Conservation (phyloP, 164 flowering plant genomes). For the Aristolochia contorta region DNA sequence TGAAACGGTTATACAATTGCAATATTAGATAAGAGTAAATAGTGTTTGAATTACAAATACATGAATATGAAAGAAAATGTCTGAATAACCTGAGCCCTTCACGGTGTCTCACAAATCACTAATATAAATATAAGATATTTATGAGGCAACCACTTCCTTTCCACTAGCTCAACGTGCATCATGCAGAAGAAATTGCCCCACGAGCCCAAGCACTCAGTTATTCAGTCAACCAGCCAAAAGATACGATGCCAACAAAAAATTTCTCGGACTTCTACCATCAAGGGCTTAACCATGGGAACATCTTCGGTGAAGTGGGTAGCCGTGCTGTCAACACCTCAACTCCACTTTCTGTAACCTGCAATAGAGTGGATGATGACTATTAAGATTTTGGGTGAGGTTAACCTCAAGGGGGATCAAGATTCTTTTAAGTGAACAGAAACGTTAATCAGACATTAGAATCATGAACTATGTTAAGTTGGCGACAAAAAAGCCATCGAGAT, state of each 20-base stretch:
- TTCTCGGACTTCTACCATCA: neutral
- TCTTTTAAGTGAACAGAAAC: neutral
- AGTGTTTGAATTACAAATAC: too few species aligned
- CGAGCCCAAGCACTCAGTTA: too few species aligned
- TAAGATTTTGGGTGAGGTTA: neutral
- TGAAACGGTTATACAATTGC: too few species aligned
- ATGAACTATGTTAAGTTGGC: neutral
- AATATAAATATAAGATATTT: too few species aligned
- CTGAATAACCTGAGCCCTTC: too few species aligned
- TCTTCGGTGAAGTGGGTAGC: constrained; percentile 74
- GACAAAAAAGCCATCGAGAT: neutral
- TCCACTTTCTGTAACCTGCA: constrained; percentile 92
- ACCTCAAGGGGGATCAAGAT: neutral
- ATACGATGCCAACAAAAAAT: neutral
- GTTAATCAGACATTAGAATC: neutral
- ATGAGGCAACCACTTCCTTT: too few species aligned
- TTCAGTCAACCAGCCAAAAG: too few species aligned
- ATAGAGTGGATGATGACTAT: neutral
- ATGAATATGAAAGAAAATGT: too few species aligned
- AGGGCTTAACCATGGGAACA: constrained; percentile 70
- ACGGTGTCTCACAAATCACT: too few species aligned
- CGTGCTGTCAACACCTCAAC: constrained; percentile 89
- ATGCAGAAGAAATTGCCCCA: too few species aligned
- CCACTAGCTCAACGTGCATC: too few species aligned
- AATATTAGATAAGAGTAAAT: too few species aligned